Conservation (phyloP, 2,329 filamentous ascomycete genomes). For the Alternaria brassicae region DNA sequence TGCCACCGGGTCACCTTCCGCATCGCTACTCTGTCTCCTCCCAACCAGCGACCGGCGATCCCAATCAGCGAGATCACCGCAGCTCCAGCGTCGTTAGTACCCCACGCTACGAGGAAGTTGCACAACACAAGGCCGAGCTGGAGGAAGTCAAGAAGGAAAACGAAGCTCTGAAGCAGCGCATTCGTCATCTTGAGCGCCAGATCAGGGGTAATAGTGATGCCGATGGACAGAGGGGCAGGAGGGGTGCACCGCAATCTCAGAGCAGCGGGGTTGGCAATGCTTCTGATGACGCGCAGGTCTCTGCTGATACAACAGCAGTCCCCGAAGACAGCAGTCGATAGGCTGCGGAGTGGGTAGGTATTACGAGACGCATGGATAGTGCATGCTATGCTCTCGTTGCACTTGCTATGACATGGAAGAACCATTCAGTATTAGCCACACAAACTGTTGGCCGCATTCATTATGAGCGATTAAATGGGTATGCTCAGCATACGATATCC, state of each 20-base stretch:
- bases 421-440: background rate
- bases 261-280: constrained; percentile 11
- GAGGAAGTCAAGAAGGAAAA: constrained; percentile 60
- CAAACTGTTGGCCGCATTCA: background rate
- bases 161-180: constrained; percentile 55
- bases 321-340: constrained; percentile 15
- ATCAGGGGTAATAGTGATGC: constrained; percentile 35
- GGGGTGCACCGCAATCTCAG: constrained; percentile 28
- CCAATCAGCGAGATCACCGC: constrained; percentile 30
- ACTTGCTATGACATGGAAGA: background rate
- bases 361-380: background rate
- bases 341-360: constrained; percentile 11
- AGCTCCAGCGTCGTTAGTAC: constrained; percentile 48
- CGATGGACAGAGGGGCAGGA: constrained; percentile 43
- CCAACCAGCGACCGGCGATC: constrained; percentile 35
- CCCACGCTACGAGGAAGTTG: constrained; percentile 53
- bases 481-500: background rate
- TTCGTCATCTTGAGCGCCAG: constrained; percentile 56
- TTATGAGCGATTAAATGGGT: background rate
- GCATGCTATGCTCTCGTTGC: background rate
- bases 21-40: constrained; percentile 46
- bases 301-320: constrained; percentile 9
- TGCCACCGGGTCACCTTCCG: constrained; percentile 32
- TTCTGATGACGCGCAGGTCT: constrained; percentile 7
- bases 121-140: constrained; percentile 54